Evolutionary conservation across 768 basidiomycete species (phyloP).

Genomic region (Hypsizygus marmoreus): DNA sequence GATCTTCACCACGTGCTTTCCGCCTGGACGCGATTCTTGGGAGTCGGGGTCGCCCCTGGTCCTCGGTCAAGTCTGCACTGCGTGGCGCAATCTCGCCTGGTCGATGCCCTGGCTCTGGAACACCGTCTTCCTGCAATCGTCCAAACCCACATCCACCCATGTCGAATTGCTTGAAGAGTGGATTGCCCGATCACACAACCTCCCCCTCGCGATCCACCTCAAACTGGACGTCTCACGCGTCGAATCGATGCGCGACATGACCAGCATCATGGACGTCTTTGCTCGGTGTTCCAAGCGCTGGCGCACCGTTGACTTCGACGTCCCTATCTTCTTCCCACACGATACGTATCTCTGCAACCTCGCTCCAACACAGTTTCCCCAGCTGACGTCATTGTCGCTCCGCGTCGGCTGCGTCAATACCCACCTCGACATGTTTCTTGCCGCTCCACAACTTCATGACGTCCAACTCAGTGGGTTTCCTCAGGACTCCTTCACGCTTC

Average conservation of each 20-base stretch:
- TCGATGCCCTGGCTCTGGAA: constrained; percentile 31
- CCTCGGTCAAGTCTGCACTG: constrained; percentile 26
- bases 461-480: constrained; percentile 16
- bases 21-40: constrained; percentile 3
- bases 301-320: constrained; percentile 15
- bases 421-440: constrained; percentile 12
- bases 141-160: constrained; percentile 17
- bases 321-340: constrained; percentile 18
- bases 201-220: constrained; percentile 18
- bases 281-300: constrained; percentile 16
- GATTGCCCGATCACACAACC: constrained; percentile 26
- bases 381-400: constrained; percentile 10
- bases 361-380: constrained; percentile 12
- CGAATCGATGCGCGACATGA: constrained; percentile 6
- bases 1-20: constrained; percentile 19
- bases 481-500: constrained; percentile 12
- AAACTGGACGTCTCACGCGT: constrained; percentile 1
- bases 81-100: constrained; percentile 31
- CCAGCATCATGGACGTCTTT: constrained; percentile 18
- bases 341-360: constrained; percentile 11
- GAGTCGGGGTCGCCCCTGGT: constrained; percentile 16
- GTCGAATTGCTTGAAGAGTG: constrained; percentile 25
- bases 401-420: constrained; percentile 6
- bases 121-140: constrained; percentile 20
- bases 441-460: constrained; percentile 14